phyloP scores from a whole-genome alignment of 371 early-diverging fungal species.

The Apophysomyces variabilis region DNA sequence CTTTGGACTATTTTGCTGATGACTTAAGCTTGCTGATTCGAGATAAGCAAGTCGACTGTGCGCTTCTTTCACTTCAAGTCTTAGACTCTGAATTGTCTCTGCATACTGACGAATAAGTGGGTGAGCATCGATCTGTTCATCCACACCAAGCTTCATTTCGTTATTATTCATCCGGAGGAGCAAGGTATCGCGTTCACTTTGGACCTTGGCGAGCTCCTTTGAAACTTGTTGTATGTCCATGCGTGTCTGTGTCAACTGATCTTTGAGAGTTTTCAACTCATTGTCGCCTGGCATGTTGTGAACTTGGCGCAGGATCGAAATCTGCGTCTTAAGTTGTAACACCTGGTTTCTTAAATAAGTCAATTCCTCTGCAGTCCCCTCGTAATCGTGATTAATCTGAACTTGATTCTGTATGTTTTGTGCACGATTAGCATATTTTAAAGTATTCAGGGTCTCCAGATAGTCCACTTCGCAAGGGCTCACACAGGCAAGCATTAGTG shows the following conservation, averaged over 20 bases:
- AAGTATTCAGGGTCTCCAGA: slow-evolving; percentile 86
- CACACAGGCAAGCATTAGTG: slow-evolving; percentile 90
- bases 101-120: slow-evolving; percentile 50
- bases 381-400: slow-evolving; percentile 16
- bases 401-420: slow-evolving; percentile 78
- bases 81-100: slow-evolving; percentile 44
- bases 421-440: slow-evolving; percentile 84
- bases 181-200: slow-evolving; percentile 54
- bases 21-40: not conserved
- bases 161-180: slow-evolving; percentile 28
- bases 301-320: slow-evolving; percentile 36
- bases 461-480: slow-evolving; percentile 71
- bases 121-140: slow-evolving; percentile 32
- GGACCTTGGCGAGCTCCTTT: slow-evolving; percentile 43
- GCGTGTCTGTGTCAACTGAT: slow-evolving; percentile 44
- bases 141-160: slow-evolving; percentile 1
- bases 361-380: slow-evolving; percentile 40
- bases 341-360: slow-evolving; percentile 63
- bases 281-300: slow-evolving; percentile 28
- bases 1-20: slow-evolving; percentile 10
- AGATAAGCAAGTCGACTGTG: slow-evolving; percentile 22
- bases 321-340: slow-evolving; percentile 59
- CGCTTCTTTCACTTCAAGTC: slow-evolving; percentile 43
- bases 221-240: slow-evolving; percentile 37
- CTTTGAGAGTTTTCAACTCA: slow-evolving; percentile 36